These are phyloP conservation scores for Casuarina glauca DNA, from an alignment of 306 rosid species.

Conservation along the genomic window DNA sequence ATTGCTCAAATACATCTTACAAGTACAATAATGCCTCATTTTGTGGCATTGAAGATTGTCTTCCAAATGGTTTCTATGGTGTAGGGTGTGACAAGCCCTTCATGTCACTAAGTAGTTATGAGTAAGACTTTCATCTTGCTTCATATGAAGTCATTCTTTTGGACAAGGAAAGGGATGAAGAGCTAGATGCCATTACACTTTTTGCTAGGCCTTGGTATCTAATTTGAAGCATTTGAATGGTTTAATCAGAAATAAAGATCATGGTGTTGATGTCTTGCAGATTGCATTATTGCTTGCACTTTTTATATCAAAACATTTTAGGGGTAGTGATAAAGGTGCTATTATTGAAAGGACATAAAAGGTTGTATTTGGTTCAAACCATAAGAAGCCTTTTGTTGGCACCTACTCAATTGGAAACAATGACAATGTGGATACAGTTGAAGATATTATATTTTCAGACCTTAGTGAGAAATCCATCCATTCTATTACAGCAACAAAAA, in stretches of 20 bases:
- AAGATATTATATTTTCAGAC: constrained; percentile 61
- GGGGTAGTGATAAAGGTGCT: constrained; percentile 86
- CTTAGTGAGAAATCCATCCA: constrained; percentile 66
- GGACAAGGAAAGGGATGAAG: constrained; percentile 85
- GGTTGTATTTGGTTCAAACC: constrained; percentile 81
- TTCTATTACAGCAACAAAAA: constrained; percentile 58
- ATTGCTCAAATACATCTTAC: constrained; percentile 62
- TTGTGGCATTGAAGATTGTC: constrained; percentile 71
- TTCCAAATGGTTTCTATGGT: constrained; percentile 92
- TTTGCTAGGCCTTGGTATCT: constrained; percentile 66
- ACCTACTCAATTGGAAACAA: constrained; percentile 83
- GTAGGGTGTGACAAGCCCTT: constrained; percentile 94
- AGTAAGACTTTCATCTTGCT: constrained; percentile 61
- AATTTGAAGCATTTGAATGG: constrained; percentile 64
- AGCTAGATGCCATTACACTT: constrained; percentile 69
- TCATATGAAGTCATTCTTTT: constrained; percentile 84
- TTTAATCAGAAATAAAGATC: constrained; percentile 49
- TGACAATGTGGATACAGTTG: constrained; percentile 35
- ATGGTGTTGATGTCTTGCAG: constrained; percentile 55
- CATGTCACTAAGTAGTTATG: constrained; percentile 79
- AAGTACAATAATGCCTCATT: constrained; percentile 65
- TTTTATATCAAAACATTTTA: constrained; percentile 97
- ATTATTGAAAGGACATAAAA: constrained; percentile 73
- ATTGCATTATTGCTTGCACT: constrained; percentile 79
- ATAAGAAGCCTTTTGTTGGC: constrained; percentile 89